phyloP scores from a whole-genome alignment of 306 rosid genomes.

The Lagenaria siceraria region DNA sequence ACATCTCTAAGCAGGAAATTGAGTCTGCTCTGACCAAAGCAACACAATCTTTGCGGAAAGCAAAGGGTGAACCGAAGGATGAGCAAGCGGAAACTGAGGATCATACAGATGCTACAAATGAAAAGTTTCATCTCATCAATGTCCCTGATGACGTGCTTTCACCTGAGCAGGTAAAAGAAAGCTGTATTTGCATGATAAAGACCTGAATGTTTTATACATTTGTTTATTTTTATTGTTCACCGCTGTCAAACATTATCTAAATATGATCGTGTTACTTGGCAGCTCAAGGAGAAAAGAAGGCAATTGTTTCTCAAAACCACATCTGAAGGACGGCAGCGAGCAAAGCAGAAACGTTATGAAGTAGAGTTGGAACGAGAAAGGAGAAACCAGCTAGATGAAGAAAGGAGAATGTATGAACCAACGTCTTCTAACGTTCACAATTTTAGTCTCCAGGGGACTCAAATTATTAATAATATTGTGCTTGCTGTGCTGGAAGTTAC shows the following conservation, averaged over 20 bases:
- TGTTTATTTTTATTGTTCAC: neutral
- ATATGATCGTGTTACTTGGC: conserved; percentile 13
- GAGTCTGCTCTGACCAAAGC: conserved; percentile 64
- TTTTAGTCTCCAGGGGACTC: neutral
- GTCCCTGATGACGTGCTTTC: conserved; percentile 70
- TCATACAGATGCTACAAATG: conserved; percentile 40
- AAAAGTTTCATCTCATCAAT: conserved; percentile 63
- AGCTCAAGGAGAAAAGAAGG: conserved; percentile 73
- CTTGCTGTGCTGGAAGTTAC: conserved; percentile 5
- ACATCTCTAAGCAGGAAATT: conserved; percentile 74
- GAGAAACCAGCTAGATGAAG: conserved; percentile 68
- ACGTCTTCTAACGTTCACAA: neutral
- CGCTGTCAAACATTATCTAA: neutral
- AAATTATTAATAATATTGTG: neutral
- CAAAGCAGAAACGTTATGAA: conserved; percentile 72
- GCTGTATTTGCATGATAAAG: neutral
- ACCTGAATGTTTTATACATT: neutral
- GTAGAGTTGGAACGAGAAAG: conserved; percentile 65
- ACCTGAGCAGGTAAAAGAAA: conserved; percentile 64
- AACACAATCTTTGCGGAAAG: conserved; percentile 65
- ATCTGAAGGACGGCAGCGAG: conserved; percentile 82
- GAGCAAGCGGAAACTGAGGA: conserved; percentile 67
- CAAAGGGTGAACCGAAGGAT: conserved; percentile 76
- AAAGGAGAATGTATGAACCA: conserved; percentile 52
- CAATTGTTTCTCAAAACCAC: conserved; percentile 80